These are phyloP conservation scores for Obba rivulosa DNA, from an alignment of 768 basidiomycete genomes.

Conservation along the genomic window DNA sequence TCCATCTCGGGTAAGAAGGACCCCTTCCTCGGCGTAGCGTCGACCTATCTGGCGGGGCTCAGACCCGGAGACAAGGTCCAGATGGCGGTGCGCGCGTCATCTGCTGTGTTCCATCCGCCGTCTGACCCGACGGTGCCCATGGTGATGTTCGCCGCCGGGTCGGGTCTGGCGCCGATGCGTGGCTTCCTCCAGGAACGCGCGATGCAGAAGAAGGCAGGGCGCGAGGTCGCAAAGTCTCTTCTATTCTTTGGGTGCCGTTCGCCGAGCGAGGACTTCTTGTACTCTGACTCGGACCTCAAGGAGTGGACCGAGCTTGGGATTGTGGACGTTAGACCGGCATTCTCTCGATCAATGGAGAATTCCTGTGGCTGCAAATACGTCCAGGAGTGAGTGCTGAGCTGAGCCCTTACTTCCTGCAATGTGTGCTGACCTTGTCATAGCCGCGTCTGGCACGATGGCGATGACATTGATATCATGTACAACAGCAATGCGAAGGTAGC, in stretches of 20 bases:
- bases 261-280: constrained; percentile 38
- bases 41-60: constrained; percentile 38
- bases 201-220: constrained; percentile 36
- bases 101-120: constrained; percentile 39
- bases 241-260: constrained; percentile 45
- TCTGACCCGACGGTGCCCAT: constrained; percentile 34
- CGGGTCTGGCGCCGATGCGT: constrained; percentile 45
- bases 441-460: constrained; percentile 39
- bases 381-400: constrained; percentile 21
- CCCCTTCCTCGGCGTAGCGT: constrained; percentile 41
- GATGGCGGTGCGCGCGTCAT: constrained; percentile 36
- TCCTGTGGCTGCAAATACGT: constrained; percentile 24
- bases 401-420: background rate
- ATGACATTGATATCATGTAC: constrained; percentile 28
- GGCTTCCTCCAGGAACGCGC: constrained; percentile 49
- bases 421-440: constrained; percentile 16
- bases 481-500: constrained; percentile 30
- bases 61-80: constrained; percentile 37
- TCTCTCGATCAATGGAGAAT: constrained; percentile 18
- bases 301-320: constrained; percentile 38
- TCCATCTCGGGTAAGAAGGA: constrained; percentile 28
- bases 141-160: constrained; percentile 42
- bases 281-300: constrained; percentile 35
- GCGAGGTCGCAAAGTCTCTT: constrained; percentile 34
- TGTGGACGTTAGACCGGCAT: constrained; percentile 42